Percentiles rank a stretch among this genome's conserved stretches.
Evolutionary conservation across 768 basidiomycete species (phyloP).

Genomic region (Lactarius hengduanensis): DNA sequence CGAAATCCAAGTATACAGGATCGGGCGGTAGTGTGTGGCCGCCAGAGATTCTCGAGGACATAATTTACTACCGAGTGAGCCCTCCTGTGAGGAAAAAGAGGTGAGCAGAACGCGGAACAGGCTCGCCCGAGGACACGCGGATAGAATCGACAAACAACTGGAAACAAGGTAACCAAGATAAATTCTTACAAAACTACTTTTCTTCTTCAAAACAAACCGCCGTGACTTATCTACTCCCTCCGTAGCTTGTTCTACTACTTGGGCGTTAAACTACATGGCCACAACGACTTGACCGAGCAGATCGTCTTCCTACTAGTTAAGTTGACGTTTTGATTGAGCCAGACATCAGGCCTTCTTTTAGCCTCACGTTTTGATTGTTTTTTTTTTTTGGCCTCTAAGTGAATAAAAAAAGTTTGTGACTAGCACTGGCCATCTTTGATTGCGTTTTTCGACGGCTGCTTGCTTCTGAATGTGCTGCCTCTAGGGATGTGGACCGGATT

Average conservation of each 20-base stretch:
- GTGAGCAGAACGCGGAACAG: slow-evolving; percentile 13
- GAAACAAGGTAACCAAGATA: background rate
- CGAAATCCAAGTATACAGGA: slow-evolving; percentile 57
- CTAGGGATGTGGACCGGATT: background rate
- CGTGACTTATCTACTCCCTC: slow-evolving; percentile 64
- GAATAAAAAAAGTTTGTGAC: background rate
- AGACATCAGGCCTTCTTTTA: slow-evolving; percentile 14
- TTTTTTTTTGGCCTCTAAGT: background rate
- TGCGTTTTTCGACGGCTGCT: background rate
- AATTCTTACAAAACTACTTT: background rate
- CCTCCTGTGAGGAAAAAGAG: background rate
- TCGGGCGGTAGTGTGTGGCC: slow-evolving; percentile 46
- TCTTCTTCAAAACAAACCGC: slow-evolving; percentile 33
- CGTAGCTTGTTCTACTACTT: slow-evolving; percentile 43
- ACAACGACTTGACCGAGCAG: slow-evolving; percentile 52
- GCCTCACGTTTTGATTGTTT: background rate
- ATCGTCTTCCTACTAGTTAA: slow-evolving; percentile 51
- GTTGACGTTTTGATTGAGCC: slow-evolving; percentile 48
- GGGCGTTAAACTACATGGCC: slow-evolving; percentile 71
- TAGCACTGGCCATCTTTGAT: background rate
- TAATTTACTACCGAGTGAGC: background rate
- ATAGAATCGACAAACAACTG: background rate
- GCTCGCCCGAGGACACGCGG: background rate
- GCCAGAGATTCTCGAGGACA: slow-evolving; percentile 26
- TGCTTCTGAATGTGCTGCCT: background rate